phyloP scores from a whole-genome alignment of 768 basidiomycete genomes.

The Suillus tomentosus region DNA sequence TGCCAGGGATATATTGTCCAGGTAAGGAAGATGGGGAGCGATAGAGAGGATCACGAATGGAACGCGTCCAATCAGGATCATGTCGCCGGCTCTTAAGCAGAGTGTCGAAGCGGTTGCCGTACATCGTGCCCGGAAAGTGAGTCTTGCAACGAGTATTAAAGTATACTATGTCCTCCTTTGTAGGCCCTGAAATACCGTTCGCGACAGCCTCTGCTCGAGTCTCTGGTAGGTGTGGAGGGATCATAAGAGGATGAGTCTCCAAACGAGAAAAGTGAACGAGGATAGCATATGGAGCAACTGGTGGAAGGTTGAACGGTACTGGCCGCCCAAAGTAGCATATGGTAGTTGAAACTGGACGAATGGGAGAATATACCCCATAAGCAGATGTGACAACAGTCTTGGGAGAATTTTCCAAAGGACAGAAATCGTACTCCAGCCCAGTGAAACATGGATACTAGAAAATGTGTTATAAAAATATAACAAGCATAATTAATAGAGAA shows the following conservation, averaged over 20 bases:
- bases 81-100: slow-evolving; percentile 32
- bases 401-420: slow-evolving; percentile 18
- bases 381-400: slow-evolving; percentile 19
- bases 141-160: slow-evolving; percentile 47
- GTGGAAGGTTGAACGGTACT: slow-evolving; percentile 38
- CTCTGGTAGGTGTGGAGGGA: slow-evolving; percentile 44
- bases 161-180: slow-evolving; percentile 46
- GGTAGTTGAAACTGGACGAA: slow-evolving; percentile 30
- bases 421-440: slow-evolving; percentile 38
- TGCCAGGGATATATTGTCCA: slow-evolving; percentile 43
- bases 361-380: slow-evolving; percentile 32
- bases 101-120: slow-evolving; percentile 21
- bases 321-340: slow-evolving; percentile 47
- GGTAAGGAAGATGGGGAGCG: slow-evolving; percentile 9
- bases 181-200: slow-evolving; percentile 40
- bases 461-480: slow-evolving; percentile 16
- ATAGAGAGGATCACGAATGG: slow-evolving; percentile 14
- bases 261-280: slow-evolving; percentile 49
- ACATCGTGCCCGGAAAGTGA: slow-evolving; percentile 31
- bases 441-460: slow-evolving; percentile 40
- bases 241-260: slow-evolving; percentile 35
- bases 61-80: slow-evolving; percentile 34
- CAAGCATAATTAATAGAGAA: slow-evolving; percentile 11
- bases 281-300: slow-evolving; percentile 47
- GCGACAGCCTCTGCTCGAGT: slow-evolving; percentile 38